phyloP scores from a whole-genome alignment of 176 grass and related monocot genomes.

The Panicum miliaceum region DNA sequence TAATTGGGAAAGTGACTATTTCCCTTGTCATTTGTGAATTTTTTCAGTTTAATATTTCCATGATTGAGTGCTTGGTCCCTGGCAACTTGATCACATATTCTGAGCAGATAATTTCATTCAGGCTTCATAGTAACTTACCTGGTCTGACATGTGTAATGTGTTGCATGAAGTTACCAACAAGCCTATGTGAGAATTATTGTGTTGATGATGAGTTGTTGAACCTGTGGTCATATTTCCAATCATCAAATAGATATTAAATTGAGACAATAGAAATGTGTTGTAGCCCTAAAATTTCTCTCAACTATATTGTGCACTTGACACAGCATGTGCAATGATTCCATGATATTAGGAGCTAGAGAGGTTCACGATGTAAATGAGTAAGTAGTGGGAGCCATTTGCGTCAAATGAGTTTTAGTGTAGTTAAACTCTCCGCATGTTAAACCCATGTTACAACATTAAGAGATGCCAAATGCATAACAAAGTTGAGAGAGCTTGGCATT shows the following conservation, averaged over 20 bases:
- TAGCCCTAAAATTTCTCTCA: neutral
- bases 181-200: neutral
- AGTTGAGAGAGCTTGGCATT: neutral
- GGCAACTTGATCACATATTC: neutral
- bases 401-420: neutral
- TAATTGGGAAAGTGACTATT: neutral
- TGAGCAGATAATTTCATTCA: neutral
- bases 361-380: neutral
- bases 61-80: neutral
- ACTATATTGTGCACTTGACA: neutral
- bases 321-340: neutral
- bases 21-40: neutral
- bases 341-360: neutral
- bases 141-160: neutral
- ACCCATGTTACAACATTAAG: neutral
- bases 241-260: neutral
- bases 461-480: neutral
- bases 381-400: neutral
- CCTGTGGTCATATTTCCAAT: neutral
- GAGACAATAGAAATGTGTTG: neutral
- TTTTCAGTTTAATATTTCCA: neutral
- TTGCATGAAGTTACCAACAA: constrained; percentile 8
- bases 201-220: constrained; percentile 10
- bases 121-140: neutral
- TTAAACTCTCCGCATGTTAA: neutral